phyloP scores from a whole-genome alignment of 306 rosid species.

The Begonia fuchsioides region DNA sequence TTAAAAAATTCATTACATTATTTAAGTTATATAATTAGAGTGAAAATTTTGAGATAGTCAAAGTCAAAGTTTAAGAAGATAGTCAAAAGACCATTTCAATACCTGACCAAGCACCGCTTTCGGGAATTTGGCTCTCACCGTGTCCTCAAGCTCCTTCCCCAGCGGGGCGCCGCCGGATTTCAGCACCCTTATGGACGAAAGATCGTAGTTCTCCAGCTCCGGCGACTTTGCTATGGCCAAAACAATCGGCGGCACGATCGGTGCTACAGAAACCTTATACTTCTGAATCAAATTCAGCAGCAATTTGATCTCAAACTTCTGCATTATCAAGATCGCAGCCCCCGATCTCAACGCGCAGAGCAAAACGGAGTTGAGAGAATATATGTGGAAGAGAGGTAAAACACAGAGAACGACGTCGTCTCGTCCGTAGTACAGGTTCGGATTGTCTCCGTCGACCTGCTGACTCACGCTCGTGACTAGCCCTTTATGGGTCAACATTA shows the following conservation, averaged over 20 bases:
- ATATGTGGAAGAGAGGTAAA: constrained; percentile 60
- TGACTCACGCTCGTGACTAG: constrained; percentile 60
- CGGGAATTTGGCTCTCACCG: constrained; percentile 52
- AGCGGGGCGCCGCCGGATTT: constrained; percentile 81
- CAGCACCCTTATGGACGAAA: constrained; percentile 35
- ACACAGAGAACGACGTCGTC: constrained; percentile 61
- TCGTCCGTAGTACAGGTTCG: constrained; percentile 32
- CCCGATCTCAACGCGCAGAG: constrained; percentile 58
- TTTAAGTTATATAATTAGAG: too few species aligned
- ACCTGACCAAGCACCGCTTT: constrained; percentile 69
- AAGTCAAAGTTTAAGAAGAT: neutral
- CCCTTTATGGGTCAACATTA: constrained; percentile 75
- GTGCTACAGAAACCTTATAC: constrained; percentile 31
- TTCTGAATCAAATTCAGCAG: constrained; percentile 29
- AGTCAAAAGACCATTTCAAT: neutral
- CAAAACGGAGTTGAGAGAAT: constrained; percentile 62
- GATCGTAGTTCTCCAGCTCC: constrained; percentile 30
- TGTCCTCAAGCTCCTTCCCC: constrained; percentile 56
- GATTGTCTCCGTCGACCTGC: constrained; percentile 81
- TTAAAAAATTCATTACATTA: too few species aligned
- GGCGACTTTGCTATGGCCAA: constrained; percentile 45
- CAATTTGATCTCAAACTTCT: constrained; percentile 42
- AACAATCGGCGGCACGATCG: constrained; percentile 57
- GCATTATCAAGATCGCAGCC: constrained; percentile 48
- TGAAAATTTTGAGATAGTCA: too few species aligned